Conservation (phyloP, 2,329 filamentous ascomycete species). For the Diaporthe batatas region DNA sequence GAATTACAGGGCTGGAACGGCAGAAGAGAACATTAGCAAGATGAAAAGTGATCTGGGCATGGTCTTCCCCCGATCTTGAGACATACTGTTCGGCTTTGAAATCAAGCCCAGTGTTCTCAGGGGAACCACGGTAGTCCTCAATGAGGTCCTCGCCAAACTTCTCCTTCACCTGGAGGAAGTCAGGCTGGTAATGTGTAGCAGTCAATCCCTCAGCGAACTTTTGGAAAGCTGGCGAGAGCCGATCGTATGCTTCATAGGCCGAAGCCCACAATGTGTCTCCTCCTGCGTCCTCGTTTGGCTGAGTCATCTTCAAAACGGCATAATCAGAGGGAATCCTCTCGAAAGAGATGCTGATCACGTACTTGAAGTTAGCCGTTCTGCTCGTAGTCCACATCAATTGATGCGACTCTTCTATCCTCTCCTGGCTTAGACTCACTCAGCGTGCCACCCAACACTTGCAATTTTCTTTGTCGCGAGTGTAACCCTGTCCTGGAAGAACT, state of each 20-base stretch:
- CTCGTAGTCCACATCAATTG: background rate
- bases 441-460: constrained; percentile 58
- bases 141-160: constrained; percentile 54
- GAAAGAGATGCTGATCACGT: constrained; percentile 56
- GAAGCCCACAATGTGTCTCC: constrained; percentile 61
- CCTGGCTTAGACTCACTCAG: constrained; percentile 53
- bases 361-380: background rate
- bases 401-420: too few relatives aligned
- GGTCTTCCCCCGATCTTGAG: constrained; percentile 48
- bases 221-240: constrained; percentile 48
- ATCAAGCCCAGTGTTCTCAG: constrained; percentile 48
- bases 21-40: constrained; percentile 36
- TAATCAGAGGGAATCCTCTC: constrained; percentile 62
- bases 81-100: constrained; percentile 52
- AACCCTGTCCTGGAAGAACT: constrained; percentile 54
- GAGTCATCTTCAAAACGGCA: constrained; percentile 58
- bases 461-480: constrained; percentile 47
- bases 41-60: constrained; percentile 3
- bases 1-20: constrained; percentile 45
- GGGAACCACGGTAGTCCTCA: constrained; percentile 47
- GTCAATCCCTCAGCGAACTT: constrained; percentile 48
- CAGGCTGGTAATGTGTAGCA: constrained; percentile 50
- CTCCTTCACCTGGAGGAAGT: constrained; percentile 51
- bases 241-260: constrained; percentile 58
- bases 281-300: constrained; percentile 57